These are phyloP conservation scores for Scedosporium aurantiacum DNA, from an alignment of 2,329 filamentous ascomycete genomes.

Conservation along the genomic window DNA sequence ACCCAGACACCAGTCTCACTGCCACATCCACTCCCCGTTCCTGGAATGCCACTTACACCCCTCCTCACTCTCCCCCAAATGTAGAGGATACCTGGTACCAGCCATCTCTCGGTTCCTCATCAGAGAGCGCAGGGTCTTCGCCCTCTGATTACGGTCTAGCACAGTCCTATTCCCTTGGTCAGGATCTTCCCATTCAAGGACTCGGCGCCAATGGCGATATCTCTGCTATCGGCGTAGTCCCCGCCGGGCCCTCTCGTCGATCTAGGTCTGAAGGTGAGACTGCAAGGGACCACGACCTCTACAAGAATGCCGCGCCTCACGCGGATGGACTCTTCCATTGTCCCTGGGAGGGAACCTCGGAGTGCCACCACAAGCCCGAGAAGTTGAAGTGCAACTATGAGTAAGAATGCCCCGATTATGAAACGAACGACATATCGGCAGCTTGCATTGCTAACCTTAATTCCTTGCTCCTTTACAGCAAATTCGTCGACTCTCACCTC, in stretches of 20 bases:
- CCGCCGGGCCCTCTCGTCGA: constrained; percentile 34
- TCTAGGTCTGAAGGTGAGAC: constrained; percentile 43
- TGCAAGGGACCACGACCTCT: constrained; percentile 56
- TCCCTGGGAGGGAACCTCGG: constrained; percentile 62
- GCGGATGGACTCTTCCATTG: constrained; percentile 85
- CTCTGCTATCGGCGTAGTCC: constrained; percentile 9
- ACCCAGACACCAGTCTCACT: constrained; percentile 36
- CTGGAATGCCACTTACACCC: constrained; percentile 19
- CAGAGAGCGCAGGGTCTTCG: constrained; percentile 3
- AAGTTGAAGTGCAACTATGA: constrained; percentile 99
- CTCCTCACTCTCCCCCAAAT: constrained; percentile 5
- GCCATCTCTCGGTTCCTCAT: constrained; percentile 2
- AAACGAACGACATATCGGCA: background rate
- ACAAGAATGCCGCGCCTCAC: constrained; percentile 53
- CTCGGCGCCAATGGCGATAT: constrained; percentile 7
- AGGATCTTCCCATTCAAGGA: constrained; percentile 8
- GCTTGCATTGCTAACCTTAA: background rate
- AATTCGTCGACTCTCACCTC: constrained; percentile 92
- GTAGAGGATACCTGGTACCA: constrained; percentile 2
- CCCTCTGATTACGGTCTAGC: constrained; percentile 2
- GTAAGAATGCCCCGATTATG: constrained; percentile 43
- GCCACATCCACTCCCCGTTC: constrained; percentile 40
- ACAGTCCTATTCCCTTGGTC: constrained; percentile 2
- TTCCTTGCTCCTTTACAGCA: constrained; percentile 42
- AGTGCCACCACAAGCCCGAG: constrained; percentile 82